phyloP scores from a whole-genome alignment of 2,329 filamentous ascomycete species.

The Colletotrichum agaves region DNA sequence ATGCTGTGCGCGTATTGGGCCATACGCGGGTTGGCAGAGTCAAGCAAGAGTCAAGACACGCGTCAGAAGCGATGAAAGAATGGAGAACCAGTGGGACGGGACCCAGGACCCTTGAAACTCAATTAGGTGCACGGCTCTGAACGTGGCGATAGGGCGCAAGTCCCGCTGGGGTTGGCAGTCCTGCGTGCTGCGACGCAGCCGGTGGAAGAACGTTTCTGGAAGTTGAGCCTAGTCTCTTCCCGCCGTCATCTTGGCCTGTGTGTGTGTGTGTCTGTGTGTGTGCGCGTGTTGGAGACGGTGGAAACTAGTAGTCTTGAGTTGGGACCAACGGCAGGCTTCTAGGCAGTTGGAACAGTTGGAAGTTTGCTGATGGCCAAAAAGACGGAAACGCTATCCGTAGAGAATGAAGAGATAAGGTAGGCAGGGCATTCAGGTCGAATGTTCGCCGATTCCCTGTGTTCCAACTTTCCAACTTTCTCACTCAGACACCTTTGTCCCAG shows the following conservation, averaged over 20 bases:
- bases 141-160: conserved; percentile 1
- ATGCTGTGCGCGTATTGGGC: conserved; percentile 26
- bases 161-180: neutral
- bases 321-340: conserved; percentile 2
- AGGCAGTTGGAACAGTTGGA: neutral
- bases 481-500: neutral
- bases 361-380: neutral
- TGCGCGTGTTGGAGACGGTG: too few relatives aligned
- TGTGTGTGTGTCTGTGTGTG: too few relatives aligned
- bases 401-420: neutral
- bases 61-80: conserved; percentile 20
- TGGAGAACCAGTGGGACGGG: conserved; percentile 32
- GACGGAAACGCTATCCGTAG: neutral
- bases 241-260: neutral
- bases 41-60: conserved; percentile 16
- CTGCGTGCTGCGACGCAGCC: neutral
- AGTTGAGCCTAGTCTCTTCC: conserved; percentile 3
- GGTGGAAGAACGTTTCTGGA: conserved; percentile 31
- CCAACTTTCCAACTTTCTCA: neutral
- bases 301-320: neutral
- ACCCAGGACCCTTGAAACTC: conserved; percentile 37
- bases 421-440: neutral
- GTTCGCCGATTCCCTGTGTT: neutral
- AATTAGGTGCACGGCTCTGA: conserved; percentile 23
- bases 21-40: conserved; percentile 29